Percentiles rank a stretch among this genome's conserved stretches.
Evolutionary conservation across 2,329 filamentous ascomycete genomes (phyloP).

Genomic region (Talaromyces sp.): DNA sequence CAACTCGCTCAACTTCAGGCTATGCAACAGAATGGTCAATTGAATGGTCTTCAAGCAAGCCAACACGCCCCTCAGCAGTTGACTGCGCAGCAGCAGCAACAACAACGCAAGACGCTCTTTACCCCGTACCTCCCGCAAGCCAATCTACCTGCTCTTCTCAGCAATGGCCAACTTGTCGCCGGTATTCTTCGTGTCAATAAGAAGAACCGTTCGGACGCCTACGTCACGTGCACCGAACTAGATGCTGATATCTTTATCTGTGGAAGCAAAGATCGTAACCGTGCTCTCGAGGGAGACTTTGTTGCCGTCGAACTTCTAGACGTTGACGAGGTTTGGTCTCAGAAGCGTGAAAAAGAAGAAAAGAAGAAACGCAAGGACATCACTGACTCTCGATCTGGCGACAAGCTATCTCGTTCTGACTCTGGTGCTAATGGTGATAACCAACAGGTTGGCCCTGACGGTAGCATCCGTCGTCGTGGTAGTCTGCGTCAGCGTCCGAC

Average conservation of each 20-base stretch:
- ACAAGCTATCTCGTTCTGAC: slow-evolving; percentile 57
- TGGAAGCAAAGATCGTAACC: slow-evolving; percentile 97
- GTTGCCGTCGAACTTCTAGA: slow-evolving; percentile 95
- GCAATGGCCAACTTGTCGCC: slow-evolving; percentile 89
- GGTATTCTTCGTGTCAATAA: slow-evolving; percentile 98
- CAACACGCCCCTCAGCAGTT: slow-evolving; percentile 68
- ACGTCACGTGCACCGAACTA: slow-evolving; percentile 89
- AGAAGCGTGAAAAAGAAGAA: slow-evolving; percentile 99
- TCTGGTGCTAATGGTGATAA: slow-evolving; percentile 61
- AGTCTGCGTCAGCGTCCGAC: slow-evolving; percentile 95
- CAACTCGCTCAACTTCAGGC: slow-evolving; percentile 89
- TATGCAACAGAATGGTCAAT: slow-evolving; percentile 84
- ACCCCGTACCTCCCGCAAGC: slow-evolving; percentile 96
- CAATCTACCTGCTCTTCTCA: slow-evolving; percentile 82
- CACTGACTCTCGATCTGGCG: slow-evolving; percentile 78
- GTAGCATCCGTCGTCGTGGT: slow-evolving; percentile 84
- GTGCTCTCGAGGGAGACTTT: slow-evolving; percentile 90
- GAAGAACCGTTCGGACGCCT: slow-evolving; percentile 98
- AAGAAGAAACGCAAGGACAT: slow-evolving; percentile 99
- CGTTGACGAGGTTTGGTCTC: slow-evolving; percentile 96
- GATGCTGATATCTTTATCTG: slow-evolving; percentile 99
- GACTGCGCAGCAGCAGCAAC: slow-evolving; percentile 60
- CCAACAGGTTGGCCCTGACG: slow-evolving; percentile 62
- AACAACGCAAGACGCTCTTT: slow-evolving; percentile 97
- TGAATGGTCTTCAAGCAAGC: slow-evolving; percentile 65